These are phyloP conservation scores for Alloteropsis semialata DNA, from an alignment of 176 grass and related monocot species.

Conservation along the genomic window DNA sequence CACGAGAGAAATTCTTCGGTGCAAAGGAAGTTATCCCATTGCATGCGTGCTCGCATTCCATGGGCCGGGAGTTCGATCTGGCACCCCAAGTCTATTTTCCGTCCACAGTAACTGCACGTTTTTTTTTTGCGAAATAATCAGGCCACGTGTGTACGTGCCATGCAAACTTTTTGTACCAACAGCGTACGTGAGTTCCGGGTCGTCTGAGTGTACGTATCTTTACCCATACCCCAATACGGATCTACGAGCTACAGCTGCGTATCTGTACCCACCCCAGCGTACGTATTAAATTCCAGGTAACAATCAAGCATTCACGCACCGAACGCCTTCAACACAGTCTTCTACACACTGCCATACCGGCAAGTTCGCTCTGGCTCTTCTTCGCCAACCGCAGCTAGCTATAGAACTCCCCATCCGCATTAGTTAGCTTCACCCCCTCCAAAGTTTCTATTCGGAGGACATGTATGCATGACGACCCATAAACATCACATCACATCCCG, in stretches of 20 bases:
- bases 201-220: neutral
- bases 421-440: neutral
- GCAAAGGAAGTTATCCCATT: no score
- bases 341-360: neutral
- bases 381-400: neutral
- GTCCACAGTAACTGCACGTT: neutral
- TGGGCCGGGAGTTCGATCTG: no score
- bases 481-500: neutral
- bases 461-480: neutral
- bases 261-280: neutral
- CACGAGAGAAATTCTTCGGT: no score
- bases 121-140: no score
- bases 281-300: conserved; percentile 27
- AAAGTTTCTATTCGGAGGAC: neutral
- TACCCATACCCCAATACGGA: neutral
- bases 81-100: no score
- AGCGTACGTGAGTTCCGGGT: neutral
- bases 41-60: no score
- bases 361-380: neutral
- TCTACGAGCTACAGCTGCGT: neutral
- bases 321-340: neutral
- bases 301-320: no score
- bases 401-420: neutral
- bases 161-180: neutral
- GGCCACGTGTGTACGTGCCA: no score